Evolutionary conservation across 1,139 yeast species (phyloP).

Genomic region (Sugiyamaella sp.): DNA sequence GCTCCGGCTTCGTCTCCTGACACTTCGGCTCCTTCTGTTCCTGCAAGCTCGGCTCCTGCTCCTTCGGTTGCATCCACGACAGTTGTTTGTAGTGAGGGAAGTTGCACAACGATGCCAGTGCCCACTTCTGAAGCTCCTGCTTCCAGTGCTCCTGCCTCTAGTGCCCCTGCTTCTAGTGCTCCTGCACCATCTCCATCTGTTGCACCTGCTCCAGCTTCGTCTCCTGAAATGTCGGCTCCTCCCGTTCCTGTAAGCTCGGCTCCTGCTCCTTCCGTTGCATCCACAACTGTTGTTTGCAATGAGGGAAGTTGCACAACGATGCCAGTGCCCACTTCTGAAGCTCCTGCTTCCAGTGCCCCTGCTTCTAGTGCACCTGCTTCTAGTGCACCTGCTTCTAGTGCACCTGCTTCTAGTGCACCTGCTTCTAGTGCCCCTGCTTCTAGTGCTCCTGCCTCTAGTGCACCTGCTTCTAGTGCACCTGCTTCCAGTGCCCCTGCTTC

Average conservation of each 20-base stretch:
- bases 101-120: slow-evolving; percentile 21
- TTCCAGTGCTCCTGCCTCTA: background rate
- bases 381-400: background rate
- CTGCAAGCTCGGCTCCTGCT: background rate
- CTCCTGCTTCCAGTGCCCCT: slow-evolving; percentile 4
- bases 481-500: too few relatives aligned
- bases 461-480: too few relatives aligned
- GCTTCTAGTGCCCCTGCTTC: too few relatives aligned
- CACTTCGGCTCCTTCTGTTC: slow-evolving; percentile 7
- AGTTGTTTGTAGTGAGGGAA: slow-evolving; percentile 16
- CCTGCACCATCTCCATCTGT: too few relatives aligned
- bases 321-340: slow-evolving; percentile 9
- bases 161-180: background rate
- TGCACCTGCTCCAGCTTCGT: slow-evolving; percentile 1
- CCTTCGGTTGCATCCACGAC: slow-evolving; percentile 1
- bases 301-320: slow-evolving; percentile 11
- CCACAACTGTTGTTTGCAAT: slow-evolving; percentile 12
- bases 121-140: too few relatives aligned
- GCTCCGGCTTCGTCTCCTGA: slow-evolving; percentile 7
- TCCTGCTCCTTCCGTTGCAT: background rate
- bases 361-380: background rate
- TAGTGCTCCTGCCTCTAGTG: too few relatives aligned
- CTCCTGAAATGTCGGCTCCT: background rate
- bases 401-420: too few relatives aligned
- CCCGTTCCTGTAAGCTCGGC: background rate